These are phyloP conservation scores for Fusarium sp. DNA, from an alignment of 2,329 filamentous ascomycete genomes.

Conservation along the genomic window DNA sequence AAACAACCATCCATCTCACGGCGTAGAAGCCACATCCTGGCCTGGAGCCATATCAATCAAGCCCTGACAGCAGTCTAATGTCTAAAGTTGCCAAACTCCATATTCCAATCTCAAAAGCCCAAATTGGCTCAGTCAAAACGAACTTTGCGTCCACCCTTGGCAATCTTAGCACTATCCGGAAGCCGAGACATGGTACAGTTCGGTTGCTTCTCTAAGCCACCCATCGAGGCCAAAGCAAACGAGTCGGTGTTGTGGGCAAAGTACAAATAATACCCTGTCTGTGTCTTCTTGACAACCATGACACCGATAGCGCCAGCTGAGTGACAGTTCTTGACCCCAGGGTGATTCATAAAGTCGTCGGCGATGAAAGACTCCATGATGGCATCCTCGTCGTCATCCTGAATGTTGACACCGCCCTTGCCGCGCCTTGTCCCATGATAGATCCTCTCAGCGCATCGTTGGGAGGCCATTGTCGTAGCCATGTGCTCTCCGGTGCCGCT, in stretches of 20 bases:
- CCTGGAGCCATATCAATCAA: background rate
- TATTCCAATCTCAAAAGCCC: background rate
- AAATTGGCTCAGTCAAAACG: conserved; percentile 44
- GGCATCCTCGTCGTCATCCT: conserved; percentile 81
- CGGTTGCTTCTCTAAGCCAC: conserved; percentile 79
- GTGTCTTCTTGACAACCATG: conserved; percentile 87
- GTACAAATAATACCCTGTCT: conserved; percentile 82
- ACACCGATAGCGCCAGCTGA: conserved; percentile 91
- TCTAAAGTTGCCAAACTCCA: background rate
- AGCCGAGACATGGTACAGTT: conserved; percentile 90
- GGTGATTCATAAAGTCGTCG: conserved; percentile 93
- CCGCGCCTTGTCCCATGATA: conserved; percentile 76
- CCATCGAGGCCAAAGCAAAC: conserved; percentile 89
- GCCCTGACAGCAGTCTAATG: background rate
- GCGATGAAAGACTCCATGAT: conserved; percentile 81
- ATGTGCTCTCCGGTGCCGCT: conserved; percentile 98
- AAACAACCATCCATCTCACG: background rate
- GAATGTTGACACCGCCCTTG: conserved; percentile 69
- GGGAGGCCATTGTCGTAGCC: conserved; percentile 92
- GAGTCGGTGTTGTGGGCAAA: conserved; percentile 97
- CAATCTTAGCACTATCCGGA: conserved; percentile 62
- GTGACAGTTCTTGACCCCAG: conserved; percentile 82
- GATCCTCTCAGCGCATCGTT: conserved; percentile 85
- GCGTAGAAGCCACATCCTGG: background rate
- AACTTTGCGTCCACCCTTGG: conserved; percentile 66